A percentile compares a stretch with the other conserved stretches of the same genome.
phyloP scores from a whole-genome alignment of 2,329 filamentous ascomycete genomes.

The Periconia macrospinosa region DNA sequence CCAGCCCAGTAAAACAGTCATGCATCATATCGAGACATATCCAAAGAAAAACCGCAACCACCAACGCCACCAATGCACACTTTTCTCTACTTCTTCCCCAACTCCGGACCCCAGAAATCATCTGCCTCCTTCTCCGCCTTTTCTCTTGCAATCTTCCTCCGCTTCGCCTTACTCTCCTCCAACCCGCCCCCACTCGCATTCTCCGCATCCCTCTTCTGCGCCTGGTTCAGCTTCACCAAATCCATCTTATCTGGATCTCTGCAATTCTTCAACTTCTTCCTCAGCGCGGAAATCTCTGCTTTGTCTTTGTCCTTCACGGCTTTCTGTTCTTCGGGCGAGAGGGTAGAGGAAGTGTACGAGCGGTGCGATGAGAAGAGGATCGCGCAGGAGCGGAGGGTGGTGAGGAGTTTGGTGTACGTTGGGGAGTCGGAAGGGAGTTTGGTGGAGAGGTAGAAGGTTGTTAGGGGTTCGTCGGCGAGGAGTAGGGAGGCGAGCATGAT shows the following conservation, averaged over 20 bases:
- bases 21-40: too few relatives aligned
- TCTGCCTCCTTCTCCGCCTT: slow-evolving; percentile 48
- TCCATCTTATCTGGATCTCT: slow-evolving; percentile 75
- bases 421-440: slow-evolving; percentile 43
- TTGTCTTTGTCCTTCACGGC: slow-evolving; percentile 46
- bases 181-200: slow-evolving; percentile 34
- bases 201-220: slow-evolving; percentile 53
- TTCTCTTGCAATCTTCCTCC: slow-evolving; percentile 49
- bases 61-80: background rate
- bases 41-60: background rate
- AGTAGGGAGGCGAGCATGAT: slow-evolving; percentile 84
- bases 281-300: slow-evolving; percentile 53
- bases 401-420: slow-evolving; percentile 37
- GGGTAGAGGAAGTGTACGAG: slow-evolving; percentile 16
- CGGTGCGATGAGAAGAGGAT: slow-evolving; percentile 40
- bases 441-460: slow-evolving; percentile 48
- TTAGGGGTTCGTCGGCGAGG: slow-evolving; percentile 70
- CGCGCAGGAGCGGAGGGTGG: slow-evolving; percentile 44
- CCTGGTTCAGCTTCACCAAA: slow-evolving; percentile 68
- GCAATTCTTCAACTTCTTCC: slow-evolving; percentile 72
- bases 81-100: slow-evolving; percentile 18
- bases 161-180: slow-evolving; percentile 48
- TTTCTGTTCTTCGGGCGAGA: slow-evolving; percentile 28
- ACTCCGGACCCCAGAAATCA: slow-evolving; percentile 49
- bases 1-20: too few relatives aligned